Conservation (phyloP, 2,329 filamentous ascomycete species). For the Aspergillus ochraceus region DNA sequence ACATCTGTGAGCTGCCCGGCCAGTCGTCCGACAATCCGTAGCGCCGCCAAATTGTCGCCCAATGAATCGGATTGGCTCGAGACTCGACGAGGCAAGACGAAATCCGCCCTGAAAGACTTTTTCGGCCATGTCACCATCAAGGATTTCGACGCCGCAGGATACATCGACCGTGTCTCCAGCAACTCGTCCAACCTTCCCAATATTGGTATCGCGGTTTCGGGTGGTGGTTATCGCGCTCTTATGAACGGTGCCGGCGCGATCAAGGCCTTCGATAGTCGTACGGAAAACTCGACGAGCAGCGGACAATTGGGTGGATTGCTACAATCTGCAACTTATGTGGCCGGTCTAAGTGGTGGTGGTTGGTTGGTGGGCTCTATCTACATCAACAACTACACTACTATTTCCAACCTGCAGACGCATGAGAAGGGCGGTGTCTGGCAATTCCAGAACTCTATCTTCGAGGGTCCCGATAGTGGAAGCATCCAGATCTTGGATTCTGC, state of each 20-base stretch:
- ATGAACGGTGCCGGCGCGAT: slow-evolving; percentile 82
- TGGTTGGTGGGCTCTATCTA: slow-evolving; percentile 86
- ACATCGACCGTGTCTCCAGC: slow-evolving; percentile 61
- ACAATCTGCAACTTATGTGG: slow-evolving; percentile 78
- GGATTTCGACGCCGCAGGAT: slow-evolving; percentile 73
- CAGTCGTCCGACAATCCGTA: slow-evolving; percentile 66
- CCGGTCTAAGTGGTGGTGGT: slow-evolving; percentile 78
- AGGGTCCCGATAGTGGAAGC: slow-evolving; percentile 28
- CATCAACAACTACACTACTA: slow-evolving; percentile 74
- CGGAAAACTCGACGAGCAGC: slow-evolving; percentile 57
- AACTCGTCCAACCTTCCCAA: slow-evolving; percentile 63
- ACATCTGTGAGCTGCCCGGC: slow-evolving; percentile 67
- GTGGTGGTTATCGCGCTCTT: slow-evolving; percentile 85
- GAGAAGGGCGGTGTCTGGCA: slow-evolving; percentile 27
- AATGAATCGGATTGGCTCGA: slow-evolving; percentile 75
- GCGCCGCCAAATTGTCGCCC: slow-evolving; percentile 62
- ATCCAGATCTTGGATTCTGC: slow-evolving; percentile 51
- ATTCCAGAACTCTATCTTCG: slow-evolving; percentile 50
- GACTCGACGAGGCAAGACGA: slow-evolving; percentile 68
- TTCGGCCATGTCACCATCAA: slow-evolving; percentile 70
- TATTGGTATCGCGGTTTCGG: slow-evolving; percentile 76
- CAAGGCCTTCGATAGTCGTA: slow-evolving; percentile 76
- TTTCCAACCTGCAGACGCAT: slow-evolving; percentile 44
- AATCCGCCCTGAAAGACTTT: slow-evolving; percentile 71
- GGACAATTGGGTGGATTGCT: slow-evolving; percentile 79